Evolutionary conservation across 768 basidiomycete species (phyloP).

Genomic region (Russula vinacea): DNA sequence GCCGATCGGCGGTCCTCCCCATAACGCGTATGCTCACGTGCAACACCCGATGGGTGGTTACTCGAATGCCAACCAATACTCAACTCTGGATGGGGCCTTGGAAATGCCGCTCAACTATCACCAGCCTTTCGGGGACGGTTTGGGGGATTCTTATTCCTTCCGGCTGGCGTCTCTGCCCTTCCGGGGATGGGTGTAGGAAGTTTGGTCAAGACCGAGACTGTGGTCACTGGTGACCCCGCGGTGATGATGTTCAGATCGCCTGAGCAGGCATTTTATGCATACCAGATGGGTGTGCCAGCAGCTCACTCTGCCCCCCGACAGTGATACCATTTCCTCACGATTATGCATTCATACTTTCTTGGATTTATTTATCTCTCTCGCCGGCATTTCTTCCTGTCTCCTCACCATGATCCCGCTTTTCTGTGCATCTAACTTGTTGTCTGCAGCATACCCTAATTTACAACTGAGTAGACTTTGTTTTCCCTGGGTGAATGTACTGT

Average conservation of each 20-base stretch:
- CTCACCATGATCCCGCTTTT: background rate
- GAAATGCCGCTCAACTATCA: constrained; percentile 15
- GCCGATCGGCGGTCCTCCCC: background rate
- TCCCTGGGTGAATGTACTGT: constrained; percentile 6
- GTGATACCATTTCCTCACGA: constrained; percentile 8
- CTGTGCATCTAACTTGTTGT: background rate
- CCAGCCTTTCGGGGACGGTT: constrained; percentile 23
- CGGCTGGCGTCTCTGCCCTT: background rate
- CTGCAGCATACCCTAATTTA: background rate
- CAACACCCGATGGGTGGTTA: constrained; percentile 11
- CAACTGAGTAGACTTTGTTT: constrained; percentile 2
- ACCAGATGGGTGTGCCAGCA: constrained; percentile 5
- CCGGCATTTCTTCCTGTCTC: background rate
- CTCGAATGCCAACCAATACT: background rate
- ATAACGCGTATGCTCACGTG: background rate
- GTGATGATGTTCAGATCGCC: constrained; percentile 12
- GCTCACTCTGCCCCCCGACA: background rate
- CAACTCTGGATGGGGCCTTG: constrained; percentile 15
- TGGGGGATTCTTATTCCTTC: constrained; percentile 14
- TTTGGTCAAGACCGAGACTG: constrained; percentile 6
- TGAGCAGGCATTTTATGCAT: constrained; percentile 10
- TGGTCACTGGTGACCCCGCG: constrained; percentile 7
- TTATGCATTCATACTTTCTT: background rate
- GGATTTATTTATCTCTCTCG: no score
- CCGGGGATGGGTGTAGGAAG: constrained; percentile 12